phyloP scores from a whole-genome alignment of 164 flowering plant species.

The Platanus orientalis region DNA sequence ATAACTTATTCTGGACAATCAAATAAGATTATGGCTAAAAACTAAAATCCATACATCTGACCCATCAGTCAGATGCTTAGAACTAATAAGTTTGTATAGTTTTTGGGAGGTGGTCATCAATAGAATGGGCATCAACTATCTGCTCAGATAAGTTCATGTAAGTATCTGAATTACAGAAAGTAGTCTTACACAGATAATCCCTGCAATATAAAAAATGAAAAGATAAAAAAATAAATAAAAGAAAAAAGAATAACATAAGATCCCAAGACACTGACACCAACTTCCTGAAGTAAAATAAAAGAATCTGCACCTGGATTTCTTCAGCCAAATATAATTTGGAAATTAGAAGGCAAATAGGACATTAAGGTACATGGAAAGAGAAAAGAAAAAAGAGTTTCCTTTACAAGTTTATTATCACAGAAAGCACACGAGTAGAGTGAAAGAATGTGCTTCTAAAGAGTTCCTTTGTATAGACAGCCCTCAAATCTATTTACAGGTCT shows the following conservation, averaged over 20 bases:
- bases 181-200: neutral
- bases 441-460: constrained; percentile 20
- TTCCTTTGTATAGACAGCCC: constrained; percentile 14
- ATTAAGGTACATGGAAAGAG: neutral
- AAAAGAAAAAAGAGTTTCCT: neutral
- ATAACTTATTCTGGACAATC: too few species aligned
- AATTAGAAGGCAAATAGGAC: neutral
- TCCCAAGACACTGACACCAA: too few species aligned
- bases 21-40: too few species aligned
- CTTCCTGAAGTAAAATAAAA: neutral
- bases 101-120: too few species aligned
- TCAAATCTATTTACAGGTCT: constrained; percentile 29
- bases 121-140: too few species aligned
- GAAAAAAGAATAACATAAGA: neutral
- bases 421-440: constrained; percentile 13
- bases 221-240: neutral
- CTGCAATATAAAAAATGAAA: neutral
- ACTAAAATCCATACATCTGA: too few species aligned
- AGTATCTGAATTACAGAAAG: neutral
- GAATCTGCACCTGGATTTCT: neutral
- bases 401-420: constrained; percentile 14
- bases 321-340: constrained; percentile 1
- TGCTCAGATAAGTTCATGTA: neutral
- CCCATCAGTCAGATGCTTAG: too few species aligned
- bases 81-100: too few species aligned